Evolutionary conservation across 768 basidiomycete species (phyloP).

Genomic region (Leccinum obscurum): DNA sequence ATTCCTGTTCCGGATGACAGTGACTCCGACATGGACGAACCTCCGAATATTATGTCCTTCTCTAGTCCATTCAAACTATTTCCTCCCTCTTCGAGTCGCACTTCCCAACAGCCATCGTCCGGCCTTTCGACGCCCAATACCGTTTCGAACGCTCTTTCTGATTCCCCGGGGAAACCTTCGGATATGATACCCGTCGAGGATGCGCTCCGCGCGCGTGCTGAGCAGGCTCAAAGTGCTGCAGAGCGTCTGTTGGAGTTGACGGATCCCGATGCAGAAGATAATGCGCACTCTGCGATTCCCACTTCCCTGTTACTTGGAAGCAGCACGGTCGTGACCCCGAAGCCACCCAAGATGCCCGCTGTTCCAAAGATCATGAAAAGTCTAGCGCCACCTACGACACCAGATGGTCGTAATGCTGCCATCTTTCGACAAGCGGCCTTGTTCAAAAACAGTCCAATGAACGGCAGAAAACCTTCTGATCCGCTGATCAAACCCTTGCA

Average conservation of each 20-base stretch:
- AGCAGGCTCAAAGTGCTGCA: slow-evolving; percentile 92
- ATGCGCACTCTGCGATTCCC: slow-evolving; percentile 54
- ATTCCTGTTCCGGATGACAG: slow-evolving; percentile 77
- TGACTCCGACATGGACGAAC: slow-evolving; percentile 62
- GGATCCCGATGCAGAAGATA: slow-evolving; percentile 68
- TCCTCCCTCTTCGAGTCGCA: slow-evolving; percentile 40
- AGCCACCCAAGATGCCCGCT: slow-evolving; percentile 36
- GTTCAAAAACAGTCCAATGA: slow-evolving; percentile 80
- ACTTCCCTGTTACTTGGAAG: slow-evolving; percentile 51
- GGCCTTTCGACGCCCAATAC: slow-evolving; percentile 46
- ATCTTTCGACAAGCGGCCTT: slow-evolving; percentile 74
- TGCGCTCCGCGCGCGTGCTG: slow-evolving; percentile 80
- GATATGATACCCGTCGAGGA: slow-evolving; percentile 68
- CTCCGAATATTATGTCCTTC: slow-evolving; percentile 68
- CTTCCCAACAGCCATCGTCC: slow-evolving; percentile 51
- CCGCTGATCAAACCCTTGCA: slow-evolving; percentile 72
- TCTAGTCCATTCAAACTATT: slow-evolving; percentile 61
- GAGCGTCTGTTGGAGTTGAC: slow-evolving; percentile 85
- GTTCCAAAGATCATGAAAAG: slow-evolving; percentile 35
- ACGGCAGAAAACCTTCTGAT: slow-evolving; percentile 48
- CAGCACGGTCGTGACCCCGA: slow-evolving; percentile 38
- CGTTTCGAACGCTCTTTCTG: slow-evolving; percentile 62
- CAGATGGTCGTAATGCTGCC: slow-evolving; percentile 53
- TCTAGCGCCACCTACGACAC: slow-evolving; percentile 57
- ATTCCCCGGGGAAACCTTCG: slow-evolving; percentile 46